Base-by-base conservation (phyloP, 176 grass and related monocot genomes). In the Aegilops tauschii region DNA sequence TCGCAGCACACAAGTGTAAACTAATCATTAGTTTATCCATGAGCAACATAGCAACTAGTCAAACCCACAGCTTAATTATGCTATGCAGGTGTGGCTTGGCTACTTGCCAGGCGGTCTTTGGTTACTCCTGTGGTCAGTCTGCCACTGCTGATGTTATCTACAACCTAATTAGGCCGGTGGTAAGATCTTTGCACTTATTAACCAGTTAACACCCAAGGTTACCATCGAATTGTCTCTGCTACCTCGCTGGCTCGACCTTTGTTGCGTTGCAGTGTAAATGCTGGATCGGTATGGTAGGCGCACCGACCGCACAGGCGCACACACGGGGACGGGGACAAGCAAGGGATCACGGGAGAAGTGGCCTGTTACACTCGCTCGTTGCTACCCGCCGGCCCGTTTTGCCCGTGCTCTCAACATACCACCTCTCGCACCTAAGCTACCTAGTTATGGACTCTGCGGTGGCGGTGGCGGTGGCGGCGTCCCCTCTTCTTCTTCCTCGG, bases 281-380 rank as follows among this genome's bases (percentile, higher is more conserved):
- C n/a, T 18, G 6, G 52, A 6, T 79, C 65, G 49, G 82, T 8
- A 37, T 37, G 36, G 36, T 37, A 49, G 42, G 49, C 56, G 49
- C 56, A 47, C 82, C 73, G 73, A 76, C 73, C 42, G 73, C 42
- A 49, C 7, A 11, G 40, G 9, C 40, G 3, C 37, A 9, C 37
- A 67, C 12, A 75, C 8, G 34, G 36, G 52, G 68, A 80, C 12
- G 44, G 36, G 65, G 68, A 73, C 70, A 67, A 80, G 50, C 6
- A 20, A 65, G 6, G 8, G 27, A 70, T 70, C 86, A 80, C 58
- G 74, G 61, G 73, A 65, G 73, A 70, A 79, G 16, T 63, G 25
- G 12, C 31, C 42, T 8, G 16, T 28, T 44, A 69, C 66, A 4
- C 12, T 25, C 23, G 23, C 23, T 25, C 23, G 23, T 68, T 30